Percentiles rank a stretch among this genome's conserved stretches.
phyloP scores from a whole-genome alignment of 768 basidiomycete species.

The Hirschioporus abietinus region DNA sequence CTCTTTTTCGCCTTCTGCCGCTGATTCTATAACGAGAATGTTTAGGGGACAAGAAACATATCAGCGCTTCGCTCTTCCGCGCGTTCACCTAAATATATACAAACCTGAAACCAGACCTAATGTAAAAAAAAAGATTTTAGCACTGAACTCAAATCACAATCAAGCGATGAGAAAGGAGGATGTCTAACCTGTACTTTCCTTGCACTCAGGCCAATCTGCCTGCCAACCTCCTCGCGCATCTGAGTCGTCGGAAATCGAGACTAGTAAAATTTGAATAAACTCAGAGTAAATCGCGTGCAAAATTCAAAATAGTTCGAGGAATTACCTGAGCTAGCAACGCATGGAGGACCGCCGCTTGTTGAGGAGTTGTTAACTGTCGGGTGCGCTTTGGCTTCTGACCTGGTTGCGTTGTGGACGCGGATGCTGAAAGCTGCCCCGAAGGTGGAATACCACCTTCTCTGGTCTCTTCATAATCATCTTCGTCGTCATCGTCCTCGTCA shows the following conservation, averaged over 20 bases:
- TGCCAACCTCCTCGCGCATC: conserved; percentile 83
- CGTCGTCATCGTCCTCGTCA: conserved; percentile 39
- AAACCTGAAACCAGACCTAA: conserved; percentile 89
- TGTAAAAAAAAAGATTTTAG: conserved; percentile 12
- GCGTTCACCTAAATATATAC: conserved; percentile 16
- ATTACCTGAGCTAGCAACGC: conserved; percentile 80
- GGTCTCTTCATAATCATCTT: conserved; percentile 41
- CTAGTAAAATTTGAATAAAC: conserved; percentile 30
- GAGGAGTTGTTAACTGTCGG: conserved; percentile 78
- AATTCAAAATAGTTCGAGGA: conserved; percentile 8
- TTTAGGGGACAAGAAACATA: conserved; percentile 15
- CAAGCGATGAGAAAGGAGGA: background rate
- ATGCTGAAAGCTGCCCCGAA: conserved; percentile 30
- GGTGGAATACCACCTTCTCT: conserved; percentile 39
- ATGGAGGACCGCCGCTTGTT: conserved; percentile 84
- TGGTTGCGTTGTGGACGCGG: conserved; percentile 29
- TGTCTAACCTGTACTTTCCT: conserved; percentile 80
- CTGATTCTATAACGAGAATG: conserved; percentile 56
- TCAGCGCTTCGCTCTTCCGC: conserved; percentile 2
- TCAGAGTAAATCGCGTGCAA: background rate
- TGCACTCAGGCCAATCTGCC: conserved; percentile 82
- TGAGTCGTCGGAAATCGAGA: conserved; percentile 87
- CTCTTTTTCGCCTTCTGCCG: conserved; percentile 77
- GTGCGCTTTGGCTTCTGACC: conserved; percentile 74
- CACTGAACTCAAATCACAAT: conserved; percentile 12